Conservation (phyloP, 306 rosid species). For the Cyclanthera cordifolia region DNA sequence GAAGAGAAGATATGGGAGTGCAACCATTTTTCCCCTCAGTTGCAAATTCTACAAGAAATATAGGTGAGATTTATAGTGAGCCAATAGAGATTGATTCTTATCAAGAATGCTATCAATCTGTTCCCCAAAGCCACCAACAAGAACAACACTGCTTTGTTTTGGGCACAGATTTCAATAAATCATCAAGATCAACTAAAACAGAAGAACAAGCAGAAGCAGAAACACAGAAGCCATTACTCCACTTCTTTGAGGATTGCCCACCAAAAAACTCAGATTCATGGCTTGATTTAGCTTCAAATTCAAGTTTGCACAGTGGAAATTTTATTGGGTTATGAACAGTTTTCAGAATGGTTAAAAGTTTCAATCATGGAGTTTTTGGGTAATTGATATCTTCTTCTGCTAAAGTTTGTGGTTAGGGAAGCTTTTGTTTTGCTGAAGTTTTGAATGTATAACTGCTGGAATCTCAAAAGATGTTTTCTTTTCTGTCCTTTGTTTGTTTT, state of each 20-base stretch:
- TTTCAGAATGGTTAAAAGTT: conserved; percentile 53
- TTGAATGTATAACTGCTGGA: conserved; percentile 33
- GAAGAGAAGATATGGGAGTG: conserved; percentile 64
- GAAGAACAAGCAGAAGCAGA: conserved; percentile 27
- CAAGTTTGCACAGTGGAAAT: conserved; percentile 47
- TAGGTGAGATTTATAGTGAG: conserved; percentile 38
- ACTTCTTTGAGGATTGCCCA: conserved; percentile 95
- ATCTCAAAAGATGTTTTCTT: conserved; percentile 35
- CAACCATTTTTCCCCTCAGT: conserved; percentile 75
- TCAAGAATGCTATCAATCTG: conserved; percentile 41
- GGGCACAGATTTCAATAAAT: conserved; percentile 76
- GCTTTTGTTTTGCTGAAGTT: conserved; percentile 26
- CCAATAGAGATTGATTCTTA: conserved; percentile 41
- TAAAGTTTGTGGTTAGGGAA: conserved; percentile 58
- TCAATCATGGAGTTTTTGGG: conserved; percentile 28
- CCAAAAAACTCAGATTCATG: conserved; percentile 80
- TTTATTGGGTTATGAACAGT: background rate
- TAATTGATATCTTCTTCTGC: conserved; percentile 23
- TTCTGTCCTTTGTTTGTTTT: conserved; percentile 34
- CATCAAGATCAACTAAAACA: conserved; percentile 36
- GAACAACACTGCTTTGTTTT: conserved; percentile 68
- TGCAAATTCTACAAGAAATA: conserved; percentile 42
- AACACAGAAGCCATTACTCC: conserved; percentile 78
- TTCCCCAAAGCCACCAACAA: conserved; percentile 34
- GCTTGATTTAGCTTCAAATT: conserved; percentile 94